Evolutionary conservation across 169 alveolate genomes (phyloP), one percentile per base, ranked within the genome.

Genomic region (Plasmodium sp.): DNA sequence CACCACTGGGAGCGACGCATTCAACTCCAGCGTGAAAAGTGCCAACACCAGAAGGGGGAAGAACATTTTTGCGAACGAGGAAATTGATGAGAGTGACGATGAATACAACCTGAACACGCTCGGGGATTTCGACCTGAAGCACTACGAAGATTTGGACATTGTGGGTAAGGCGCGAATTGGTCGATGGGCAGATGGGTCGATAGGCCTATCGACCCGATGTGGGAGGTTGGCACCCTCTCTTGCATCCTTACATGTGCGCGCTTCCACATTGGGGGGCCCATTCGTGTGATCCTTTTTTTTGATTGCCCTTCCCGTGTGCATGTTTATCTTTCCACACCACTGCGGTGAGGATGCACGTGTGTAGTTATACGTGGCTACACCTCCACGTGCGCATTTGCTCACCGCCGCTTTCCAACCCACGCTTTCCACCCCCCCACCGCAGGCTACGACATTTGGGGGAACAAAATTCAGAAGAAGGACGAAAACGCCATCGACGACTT

Each of bases 81-180:
- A 92, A 82, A 92, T 92, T 74, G 95, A 92, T 5, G 95, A 81
- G 22, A 92, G 95, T 92, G 95, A 92, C 77, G 95, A 92, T 82
- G 95, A 92, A 14, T 92, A 92, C 84, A 81, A 81, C 27, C 33
- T 92, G 82, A 92, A 81, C 36, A 92, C 92, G 12, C 79, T 92
- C 33, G 95, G 95, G 43, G 48, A 92, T 71, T 81, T 92, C 62
- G 95, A 92, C 51, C 71, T 92, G 12, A 82, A 92, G 86, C 48
- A 92, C 51, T 92, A 92, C 62, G 95, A 92, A 6, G 92, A 92
- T 31, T 54, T 92, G 39, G 95, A 92, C 27, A 92, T 92, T 27
- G 51, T 82, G 27, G 95, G 95, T 92, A 58, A 79, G 92, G 4
- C 48, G 51, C 4, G 36, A 79, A 43, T 18, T 33, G 33, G 34